A percentile compares a stretch with the other conserved stretches of the same genome.
These are phyloP conservation scores for Dacryopinax spathularia DNA, from an alignment of 768 basidiomycete genomes.

Conservation along the genomic window DNA sequence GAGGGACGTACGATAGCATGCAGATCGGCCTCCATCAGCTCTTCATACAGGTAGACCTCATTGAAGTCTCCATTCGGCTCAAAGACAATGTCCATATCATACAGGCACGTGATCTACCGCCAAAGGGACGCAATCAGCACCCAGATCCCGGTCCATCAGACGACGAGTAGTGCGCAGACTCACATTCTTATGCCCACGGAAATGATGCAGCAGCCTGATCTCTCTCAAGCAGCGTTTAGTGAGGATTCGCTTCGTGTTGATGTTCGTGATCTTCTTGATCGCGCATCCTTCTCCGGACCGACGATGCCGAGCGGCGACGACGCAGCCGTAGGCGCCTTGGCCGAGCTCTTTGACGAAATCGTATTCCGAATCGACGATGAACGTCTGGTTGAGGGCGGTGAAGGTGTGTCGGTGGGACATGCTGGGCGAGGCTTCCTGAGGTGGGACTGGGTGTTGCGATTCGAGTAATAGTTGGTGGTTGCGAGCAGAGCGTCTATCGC, in stretches of 20 bases:
- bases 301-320: slow-evolving; percentile 72
- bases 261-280: slow-evolving; percentile 93
- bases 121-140: background rate
- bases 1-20: slow-evolving; percentile 72
- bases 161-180: slow-evolving; percentile 16
- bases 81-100: slow-evolving; percentile 97
- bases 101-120: slow-evolving; percentile 78
- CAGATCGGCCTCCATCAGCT: slow-evolving; percentile 98
- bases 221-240: slow-evolving; percentile 94
- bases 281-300: slow-evolving; percentile 77
- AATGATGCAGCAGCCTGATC: slow-evolving; percentile 92
- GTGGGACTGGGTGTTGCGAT: background rate
- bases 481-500: background rate
- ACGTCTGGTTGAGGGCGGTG: slow-evolving; percentile 70
- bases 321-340: slow-evolving; percentile 89
- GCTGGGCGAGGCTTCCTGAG: too few species aligned
- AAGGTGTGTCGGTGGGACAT: slow-evolving; percentile 36
- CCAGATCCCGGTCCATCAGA: background rate
- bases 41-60: slow-evolving; percentile 93
- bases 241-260: slow-evolving; percentile 87
- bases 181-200: slow-evolving; percentile 98
- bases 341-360: slow-evolving; percentile 94
- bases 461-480: background rate
- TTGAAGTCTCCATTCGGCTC: slow-evolving; percentile 84
- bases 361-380: slow-evolving; percentile 78